Evolutionary conservation across 768 basidiomycete species (phyloP), one percentile per base, ranked within the genome.

Genomic region (Suillus paluster): DNA sequence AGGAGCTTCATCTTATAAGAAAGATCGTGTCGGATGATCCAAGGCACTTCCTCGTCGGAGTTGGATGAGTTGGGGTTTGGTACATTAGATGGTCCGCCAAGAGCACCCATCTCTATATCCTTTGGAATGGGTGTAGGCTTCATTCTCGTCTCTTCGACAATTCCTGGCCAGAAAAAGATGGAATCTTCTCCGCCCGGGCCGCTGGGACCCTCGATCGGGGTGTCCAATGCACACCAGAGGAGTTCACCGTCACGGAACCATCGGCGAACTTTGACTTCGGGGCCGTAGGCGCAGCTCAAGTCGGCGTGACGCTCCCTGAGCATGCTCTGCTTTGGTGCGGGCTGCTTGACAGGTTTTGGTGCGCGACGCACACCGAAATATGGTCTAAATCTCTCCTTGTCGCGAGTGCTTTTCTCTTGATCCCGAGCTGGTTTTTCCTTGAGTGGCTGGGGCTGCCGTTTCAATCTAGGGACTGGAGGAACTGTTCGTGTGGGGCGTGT

Each of bases 161-260:
- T 67, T 1, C 83, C 90, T 1, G 92, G 92, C 92, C 92, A 94
- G 67, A 85, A 88, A 27, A 74, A 69, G 64, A 94, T 89, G n/a
- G 67, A 67, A 54, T 81, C 78, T 19, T 76, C 77, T 19, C 75
- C 71, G 1, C 71, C 72, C 11, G 54, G 39, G 10, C 54, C 54
- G 4, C 72, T 68, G 1, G 76, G 70, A 1, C 80, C 80, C 3
- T 70, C 65, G 42, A 92, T 87, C 0, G 86, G 79, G 10, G 77
- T 71, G 42, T 78, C 72, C 36, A 93, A 75, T 11, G 81, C 80
- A 59, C 86, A 89, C 89, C 91, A 92, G 11, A 93, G 77, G 39
- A 92, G 70, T 73, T 93, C 92, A 38, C 85, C 85, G 15, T 84
- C 81, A 63, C 92, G 82, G 68, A 84, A 89, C 84, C 83, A 87